Percentiles rank a stretch among this genome's conserved stretches.
These are phyloP conservation scores for Xerocomus alliaceus DNA, from an alignment of 1,284 basidiomycete genomes.

Conservation along the genomic window DNA sequence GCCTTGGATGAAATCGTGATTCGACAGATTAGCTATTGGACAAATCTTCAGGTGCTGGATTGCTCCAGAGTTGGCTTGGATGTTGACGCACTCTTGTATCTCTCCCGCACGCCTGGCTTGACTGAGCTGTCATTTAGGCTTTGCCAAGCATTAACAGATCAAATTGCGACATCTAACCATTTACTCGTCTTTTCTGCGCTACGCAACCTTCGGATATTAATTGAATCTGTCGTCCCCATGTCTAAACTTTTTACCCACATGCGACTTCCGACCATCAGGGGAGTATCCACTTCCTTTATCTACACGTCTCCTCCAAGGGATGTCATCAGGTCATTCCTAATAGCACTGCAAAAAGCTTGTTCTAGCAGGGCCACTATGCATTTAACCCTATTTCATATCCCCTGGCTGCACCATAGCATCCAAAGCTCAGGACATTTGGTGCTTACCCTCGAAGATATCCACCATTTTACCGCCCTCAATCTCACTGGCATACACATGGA, in stretches of 20 bases:
- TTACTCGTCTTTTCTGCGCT: not conserved
- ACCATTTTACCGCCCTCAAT: not conserved
- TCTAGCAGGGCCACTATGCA: not conserved
- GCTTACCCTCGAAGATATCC: not conserved
- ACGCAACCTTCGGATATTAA: not conserved
- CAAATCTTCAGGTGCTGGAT: not conserved
- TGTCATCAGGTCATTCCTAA: not conserved
- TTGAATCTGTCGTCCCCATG: not conserved
- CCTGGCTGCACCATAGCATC: not conserved
- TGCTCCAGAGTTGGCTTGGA: not conserved
- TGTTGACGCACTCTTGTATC: not conserved
- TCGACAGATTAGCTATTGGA: slow-evolving; percentile 2
- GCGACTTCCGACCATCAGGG: not conserved
- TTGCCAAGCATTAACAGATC: not conserved
- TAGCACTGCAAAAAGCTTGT: not conserved
- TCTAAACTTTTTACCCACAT: not conserved
- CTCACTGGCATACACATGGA: not conserved
- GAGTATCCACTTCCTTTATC: not conserved
- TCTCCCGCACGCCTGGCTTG: not conserved
- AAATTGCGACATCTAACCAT: not conserved
- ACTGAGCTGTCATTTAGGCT: not conserved
- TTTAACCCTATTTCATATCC: too few relatives aligned
- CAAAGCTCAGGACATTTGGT: not conserved
- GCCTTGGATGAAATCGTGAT: not conserved
- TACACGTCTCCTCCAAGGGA: not conserved